These are phyloP conservation scores for Suillus americanus DNA, from an alignment of 768 basidiomycete species.

Conservation along the genomic window DNA sequence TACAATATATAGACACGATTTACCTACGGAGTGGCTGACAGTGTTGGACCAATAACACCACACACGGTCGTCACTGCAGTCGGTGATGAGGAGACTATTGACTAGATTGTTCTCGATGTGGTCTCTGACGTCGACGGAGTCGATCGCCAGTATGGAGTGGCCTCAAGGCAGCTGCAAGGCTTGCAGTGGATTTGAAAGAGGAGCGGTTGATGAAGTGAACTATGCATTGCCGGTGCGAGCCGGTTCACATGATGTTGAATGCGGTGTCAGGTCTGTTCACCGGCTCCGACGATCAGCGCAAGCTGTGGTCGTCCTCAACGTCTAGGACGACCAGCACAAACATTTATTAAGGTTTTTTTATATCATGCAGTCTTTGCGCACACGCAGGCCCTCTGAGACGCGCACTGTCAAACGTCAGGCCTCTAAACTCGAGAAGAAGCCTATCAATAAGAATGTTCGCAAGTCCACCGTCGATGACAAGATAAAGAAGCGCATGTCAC, in stretches of 20 bases:
- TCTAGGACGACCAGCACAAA: background rate
- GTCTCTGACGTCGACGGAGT: conserved; percentile 2
- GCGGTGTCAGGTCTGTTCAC: background rate
- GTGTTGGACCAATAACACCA: conserved; percentile 1
- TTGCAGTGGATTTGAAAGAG: conserved; percentile 2
- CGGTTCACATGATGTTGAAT: background rate
- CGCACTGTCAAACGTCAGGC: conserved; percentile 32
- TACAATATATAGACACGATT: background rate
- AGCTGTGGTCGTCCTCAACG: background rate
- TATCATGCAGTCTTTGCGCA: conserved; percentile 56
- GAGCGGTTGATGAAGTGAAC: background rate
- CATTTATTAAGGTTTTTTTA: background rate
- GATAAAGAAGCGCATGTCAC: conserved; percentile 95
- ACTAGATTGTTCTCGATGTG: background rate
- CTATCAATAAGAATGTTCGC: conserved; percentile 41
- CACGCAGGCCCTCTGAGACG: conserved; percentile 49
- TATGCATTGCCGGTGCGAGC: background rate
- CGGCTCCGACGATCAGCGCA: too few relatives aligned
- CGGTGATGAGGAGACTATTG: background rate
- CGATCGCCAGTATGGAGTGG: conserved; percentile 2
- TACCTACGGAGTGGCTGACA: background rate
- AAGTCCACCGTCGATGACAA: conserved; percentile 71
- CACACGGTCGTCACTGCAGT: conserved; percentile 1
- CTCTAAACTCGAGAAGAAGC: conserved; percentile 31
- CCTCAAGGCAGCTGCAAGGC: background rate